Percentiles rank a stretch among this genome's conserved stretches.
Conservation (phyloP, 495 filamentous ascomycete genomes). For the Pseudevernia furfuracea region DNA sequence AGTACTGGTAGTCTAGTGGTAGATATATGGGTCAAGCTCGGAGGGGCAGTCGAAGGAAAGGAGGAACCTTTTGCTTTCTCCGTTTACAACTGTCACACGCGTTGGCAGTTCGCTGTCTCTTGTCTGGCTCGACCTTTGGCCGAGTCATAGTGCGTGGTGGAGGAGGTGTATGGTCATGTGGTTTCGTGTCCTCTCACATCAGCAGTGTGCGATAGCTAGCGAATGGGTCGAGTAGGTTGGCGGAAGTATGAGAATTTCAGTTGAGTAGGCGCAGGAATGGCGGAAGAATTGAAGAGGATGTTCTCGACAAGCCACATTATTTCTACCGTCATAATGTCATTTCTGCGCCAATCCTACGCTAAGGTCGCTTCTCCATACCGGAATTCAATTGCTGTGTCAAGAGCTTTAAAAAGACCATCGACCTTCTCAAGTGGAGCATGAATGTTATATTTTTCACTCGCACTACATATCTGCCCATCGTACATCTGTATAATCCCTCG, state of each 20-base stretch:
- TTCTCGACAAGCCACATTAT: too few relatives aligned
- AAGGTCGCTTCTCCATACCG: too few relatives aligned
- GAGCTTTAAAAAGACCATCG: too few relatives aligned
- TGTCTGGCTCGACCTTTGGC: conserved; percentile 56
- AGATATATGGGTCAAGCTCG: not conserved
- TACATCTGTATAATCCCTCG: not conserved
- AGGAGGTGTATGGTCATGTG: not conserved
- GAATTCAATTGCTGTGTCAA: too few relatives aligned
- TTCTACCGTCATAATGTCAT: too few relatives aligned
- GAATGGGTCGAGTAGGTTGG: not conserved
- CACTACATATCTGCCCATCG: too few relatives aligned
- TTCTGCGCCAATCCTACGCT: too few relatives aligned
- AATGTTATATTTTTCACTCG: too few relatives aligned
- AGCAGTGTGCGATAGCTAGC: not conserved
- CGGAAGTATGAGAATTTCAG: not conserved
- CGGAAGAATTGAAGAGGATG: not conserved
- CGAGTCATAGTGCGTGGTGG: conserved; percentile 41
- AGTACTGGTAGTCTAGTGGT: not conserved
- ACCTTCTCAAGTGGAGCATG: too few relatives aligned
- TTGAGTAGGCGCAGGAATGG: not conserved
- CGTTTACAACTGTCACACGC: conserved; percentile 74
- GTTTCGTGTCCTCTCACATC: not conserved
- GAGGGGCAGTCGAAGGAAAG: conserved; percentile 1
- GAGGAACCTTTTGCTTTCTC: conserved; percentile 64
- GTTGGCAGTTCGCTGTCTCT: conserved; percentile 55